Percentiles rank a stretch among this genome's conserved stretches.
These are phyloP conservation scores for Nemania sp. DNA, from an alignment of 2,329 filamentous ascomycete genomes.

Conservation along the genomic window DNA sequence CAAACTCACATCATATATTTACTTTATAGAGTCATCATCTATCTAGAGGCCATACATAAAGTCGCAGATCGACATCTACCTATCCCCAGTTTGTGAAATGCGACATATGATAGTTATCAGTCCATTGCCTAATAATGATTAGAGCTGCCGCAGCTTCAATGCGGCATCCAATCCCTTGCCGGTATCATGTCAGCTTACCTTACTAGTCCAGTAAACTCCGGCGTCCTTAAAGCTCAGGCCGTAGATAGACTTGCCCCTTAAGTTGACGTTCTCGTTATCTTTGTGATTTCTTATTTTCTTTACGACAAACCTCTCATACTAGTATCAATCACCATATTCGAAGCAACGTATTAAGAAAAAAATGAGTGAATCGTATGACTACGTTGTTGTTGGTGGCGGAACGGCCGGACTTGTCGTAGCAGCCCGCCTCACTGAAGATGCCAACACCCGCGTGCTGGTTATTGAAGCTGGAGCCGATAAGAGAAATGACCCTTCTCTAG, in stretches of 20 bases:
- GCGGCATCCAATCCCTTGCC: constrained; percentile 29
- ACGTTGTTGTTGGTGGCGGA: constrained; percentile 63
- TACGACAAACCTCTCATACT: neutral
- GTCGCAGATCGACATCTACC: constrained; percentile 22
- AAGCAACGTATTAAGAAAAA: neutral
- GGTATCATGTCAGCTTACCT: constrained; percentile 32
- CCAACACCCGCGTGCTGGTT: constrained; percentile 53
- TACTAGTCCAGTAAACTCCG: constrained; percentile 20
- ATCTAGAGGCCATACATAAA: neutral
- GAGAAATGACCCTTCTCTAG: constrained; percentile 52
- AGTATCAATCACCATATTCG: neutral
- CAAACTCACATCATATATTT: too few species aligned
- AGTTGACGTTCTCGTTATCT: neutral
- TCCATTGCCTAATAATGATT: constrained; percentile 20
- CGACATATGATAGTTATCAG: constrained; percentile 22
- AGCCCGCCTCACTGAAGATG: constrained; percentile 56
- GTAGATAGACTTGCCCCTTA: neutral
- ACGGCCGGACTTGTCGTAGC: constrained; percentile 63
- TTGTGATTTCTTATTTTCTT: neutral
- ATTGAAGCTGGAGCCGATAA: constrained; percentile 56
- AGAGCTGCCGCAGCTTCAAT: constrained; percentile 26
- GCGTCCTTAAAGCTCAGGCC: constrained; percentile 2
- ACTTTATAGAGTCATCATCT: neutral
- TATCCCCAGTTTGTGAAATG: constrained; percentile 16
- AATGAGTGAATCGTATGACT: constrained; percentile 56